A percentile compares a stretch with the other conserved stretches of the same genome.
Conservation (phyloP, 257 asterid species). For the Handroanthus guayacan region DNA sequence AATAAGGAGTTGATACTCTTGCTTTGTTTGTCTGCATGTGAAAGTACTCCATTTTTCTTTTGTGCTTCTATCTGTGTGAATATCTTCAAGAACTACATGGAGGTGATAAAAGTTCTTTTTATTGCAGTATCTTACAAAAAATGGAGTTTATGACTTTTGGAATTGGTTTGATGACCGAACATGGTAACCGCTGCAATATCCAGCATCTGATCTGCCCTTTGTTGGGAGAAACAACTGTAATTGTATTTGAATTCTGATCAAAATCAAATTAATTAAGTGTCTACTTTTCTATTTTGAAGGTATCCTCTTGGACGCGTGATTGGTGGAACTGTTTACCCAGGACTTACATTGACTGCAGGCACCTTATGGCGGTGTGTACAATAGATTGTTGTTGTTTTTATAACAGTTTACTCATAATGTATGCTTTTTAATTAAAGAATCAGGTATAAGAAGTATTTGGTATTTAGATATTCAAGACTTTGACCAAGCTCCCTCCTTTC, state of each 20-base stretch:
- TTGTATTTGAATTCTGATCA: constrained; percentile 6
- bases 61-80: constrained; percentile 16
- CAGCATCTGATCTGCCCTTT: constrained; percentile 19
- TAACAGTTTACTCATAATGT: background rate
- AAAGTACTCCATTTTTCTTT: background rate
- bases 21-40: background rate
- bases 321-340: constrained; percentile 99
- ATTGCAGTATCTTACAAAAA: constrained; percentile 85
- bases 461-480: background rate
- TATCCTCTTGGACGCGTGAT: constrained; percentile 99
- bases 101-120: constrained; percentile 47
- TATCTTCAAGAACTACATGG: constrained; percentile 10
- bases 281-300: constrained; percentile 47
- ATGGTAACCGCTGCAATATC: constrained; percentile 64
- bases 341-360: constrained; percentile 97
- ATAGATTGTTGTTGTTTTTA: constrained; percentile 16
- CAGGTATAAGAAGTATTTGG: background rate
- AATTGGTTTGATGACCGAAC: constrained; percentile 99
- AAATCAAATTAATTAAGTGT: background rate
- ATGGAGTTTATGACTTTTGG: constrained; percentile 99
- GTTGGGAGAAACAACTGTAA: background rate
- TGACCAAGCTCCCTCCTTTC: background rate
- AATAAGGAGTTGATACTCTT: background rate
- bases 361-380: constrained; percentile 75
- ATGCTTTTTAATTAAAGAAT: background rate